Evolutionary conservation across 2,329 filamentous ascomycete species (phyloP).

Genomic region (Microsporum canis): DNA sequence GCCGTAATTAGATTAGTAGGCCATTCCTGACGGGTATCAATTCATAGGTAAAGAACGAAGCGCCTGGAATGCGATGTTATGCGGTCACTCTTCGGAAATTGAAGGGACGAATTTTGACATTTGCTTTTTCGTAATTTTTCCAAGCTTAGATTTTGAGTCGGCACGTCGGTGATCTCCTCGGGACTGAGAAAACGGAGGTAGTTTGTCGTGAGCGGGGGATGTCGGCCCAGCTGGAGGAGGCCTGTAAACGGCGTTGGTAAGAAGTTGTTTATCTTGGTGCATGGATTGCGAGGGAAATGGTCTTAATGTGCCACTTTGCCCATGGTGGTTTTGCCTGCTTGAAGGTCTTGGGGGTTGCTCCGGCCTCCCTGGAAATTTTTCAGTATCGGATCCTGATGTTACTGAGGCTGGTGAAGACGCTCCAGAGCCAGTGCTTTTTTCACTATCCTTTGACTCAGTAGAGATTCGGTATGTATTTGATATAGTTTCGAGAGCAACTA

Average conservation of each 20-base stretch:
- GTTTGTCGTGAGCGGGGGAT: conserved; percentile 2
- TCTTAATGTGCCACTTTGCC: background rate
- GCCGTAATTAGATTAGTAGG: background rate
- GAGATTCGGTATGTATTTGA: conserved; percentile 10
- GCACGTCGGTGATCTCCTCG: background rate
- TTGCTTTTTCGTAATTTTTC: background rate
- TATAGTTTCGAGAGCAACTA: conserved; percentile 12
- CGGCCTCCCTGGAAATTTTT: background rate
- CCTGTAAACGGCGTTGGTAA: background rate
- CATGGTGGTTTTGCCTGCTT: background rate
- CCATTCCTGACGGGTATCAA: background rate
- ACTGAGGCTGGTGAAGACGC: conserved; percentile 4
- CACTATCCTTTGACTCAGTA: conserved; percentile 3
- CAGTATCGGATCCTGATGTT: conserved; percentile 6
- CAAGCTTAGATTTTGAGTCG: background rate
- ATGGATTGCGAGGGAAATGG: conserved; percentile 3
- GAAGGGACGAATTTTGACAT: background rate
- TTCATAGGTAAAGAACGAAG: background rate
- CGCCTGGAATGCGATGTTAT: background rate
- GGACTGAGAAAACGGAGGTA: background rate
- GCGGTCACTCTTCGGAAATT: background rate
- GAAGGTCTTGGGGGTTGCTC: background rate
- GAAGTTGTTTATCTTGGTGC: background rate
- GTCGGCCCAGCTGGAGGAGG: conserved; percentile 3
- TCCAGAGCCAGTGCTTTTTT: conserved; percentile 3